Conservation (phyloP, 768 basidiomycete species). For the Leucocoprinus leucothites region DNA sequence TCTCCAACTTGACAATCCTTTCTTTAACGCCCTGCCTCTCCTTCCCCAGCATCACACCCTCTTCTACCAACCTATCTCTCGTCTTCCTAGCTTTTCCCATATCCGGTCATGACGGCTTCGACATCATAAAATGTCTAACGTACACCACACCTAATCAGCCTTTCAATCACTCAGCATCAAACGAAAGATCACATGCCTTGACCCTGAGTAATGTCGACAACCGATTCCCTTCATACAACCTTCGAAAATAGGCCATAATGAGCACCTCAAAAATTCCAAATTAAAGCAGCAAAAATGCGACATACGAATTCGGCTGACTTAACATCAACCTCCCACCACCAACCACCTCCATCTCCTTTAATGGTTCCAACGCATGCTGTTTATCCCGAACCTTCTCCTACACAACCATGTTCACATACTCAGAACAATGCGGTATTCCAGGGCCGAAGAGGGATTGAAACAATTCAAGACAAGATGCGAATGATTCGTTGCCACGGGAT, state of each 20-base stretch:
- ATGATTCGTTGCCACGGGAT: conserved; percentile 40
- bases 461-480: conserved; percentile 47
- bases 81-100: too few species aligned
- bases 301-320: conserved; percentile 45
- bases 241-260: too few species aligned
- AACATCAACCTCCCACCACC: conserved; percentile 72
- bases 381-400: conserved; percentile 42
- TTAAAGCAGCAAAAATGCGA: conserved; percentile 9
- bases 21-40: conserved; percentile 71
- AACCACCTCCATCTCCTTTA: conserved; percentile 50
- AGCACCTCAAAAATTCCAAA: too few species aligned
- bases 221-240: conserved; percentile 44
- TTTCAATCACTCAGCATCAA: too few species aligned
- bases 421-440: too few species aligned
- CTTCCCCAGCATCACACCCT: conserved; percentile 52
- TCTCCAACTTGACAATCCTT: conserved; percentile 61
- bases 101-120: too few species aligned
- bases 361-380: conserved; percentile 50
- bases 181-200: conserved; percentile 28
- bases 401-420: conserved; percentile 45
- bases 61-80: conserved; percentile 63
- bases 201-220: conserved; percentile 51
- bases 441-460: conserved; percentile 46
- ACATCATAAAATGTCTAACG: too few species aligned
- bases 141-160: too few species aligned